Evolutionary conservation across 2,329 filamentous ascomycete genomes (phyloP).

Genomic region (Xylariaceae sp.): DNA sequence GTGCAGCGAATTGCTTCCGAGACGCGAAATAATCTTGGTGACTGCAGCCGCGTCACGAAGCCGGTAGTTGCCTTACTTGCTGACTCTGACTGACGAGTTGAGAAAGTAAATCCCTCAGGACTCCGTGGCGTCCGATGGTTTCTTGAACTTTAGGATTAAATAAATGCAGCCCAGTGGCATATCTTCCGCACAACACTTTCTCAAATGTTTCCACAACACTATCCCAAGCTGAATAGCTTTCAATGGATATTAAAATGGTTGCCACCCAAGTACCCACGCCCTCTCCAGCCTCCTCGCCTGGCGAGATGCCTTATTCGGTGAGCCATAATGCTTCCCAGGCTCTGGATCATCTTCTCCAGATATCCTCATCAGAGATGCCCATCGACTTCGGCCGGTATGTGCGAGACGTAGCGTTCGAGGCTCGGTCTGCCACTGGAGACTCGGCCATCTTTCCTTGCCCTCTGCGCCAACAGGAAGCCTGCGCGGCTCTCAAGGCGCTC

Average conservation of each 20-base stretch:
- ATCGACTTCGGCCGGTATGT: constrained; percentile 25
- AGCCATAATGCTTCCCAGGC: constrained; percentile 28
- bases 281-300: not conserved
- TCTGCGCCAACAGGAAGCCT: constrained; percentile 37
- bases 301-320: constrained; percentile 27
- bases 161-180: not conserved
- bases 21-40: not conserved
- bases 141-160: not conserved
- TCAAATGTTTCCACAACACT: not conserved
- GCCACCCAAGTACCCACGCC: no score
- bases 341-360: constrained; percentile 24
- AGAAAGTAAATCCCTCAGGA: not conserved
- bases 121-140: not conserved
- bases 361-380: constrained; percentile 30
- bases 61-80: no score
- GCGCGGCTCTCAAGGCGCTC: constrained; percentile 49
- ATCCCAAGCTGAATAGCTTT: not conserved
- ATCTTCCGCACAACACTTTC: not conserved
- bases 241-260: no score
- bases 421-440: constrained; percentile 26
- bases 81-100: not conserved
- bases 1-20: not conserved
- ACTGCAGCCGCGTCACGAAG: no score
- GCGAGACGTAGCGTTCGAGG: constrained; percentile 29
- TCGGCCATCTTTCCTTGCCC: constrained; percentile 35